Percentiles rank a stretch among this genome's conserved stretches.
Conservation (phyloP, 2,329 filamentous ascomycete species). For the Boeremia lycopersici region DNA sequence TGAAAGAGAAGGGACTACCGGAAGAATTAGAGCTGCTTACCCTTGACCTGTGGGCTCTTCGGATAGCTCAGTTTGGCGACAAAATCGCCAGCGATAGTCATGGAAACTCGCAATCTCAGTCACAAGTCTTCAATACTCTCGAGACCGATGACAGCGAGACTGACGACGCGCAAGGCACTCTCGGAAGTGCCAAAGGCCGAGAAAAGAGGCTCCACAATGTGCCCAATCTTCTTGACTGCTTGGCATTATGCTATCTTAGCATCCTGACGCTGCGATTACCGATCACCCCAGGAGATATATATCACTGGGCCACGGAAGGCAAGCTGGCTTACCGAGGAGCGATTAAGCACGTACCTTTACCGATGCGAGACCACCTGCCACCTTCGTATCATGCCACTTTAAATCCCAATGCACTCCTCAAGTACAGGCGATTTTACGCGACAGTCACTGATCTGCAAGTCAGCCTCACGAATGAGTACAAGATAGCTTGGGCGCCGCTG, state of each 20-base stretch:
- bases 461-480: slow-evolving; percentile 71
- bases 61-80: slow-evolving; percentile 64
- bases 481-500: slow-evolving; percentile 72
- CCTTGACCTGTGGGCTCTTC: slow-evolving; percentile 83
- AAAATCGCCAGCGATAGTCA: slow-evolving; percentile 47
- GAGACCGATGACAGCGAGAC: slow-evolving; percentile 52
- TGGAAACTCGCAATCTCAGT: slow-evolving; percentile 52
- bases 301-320: slow-evolving; percentile 68
- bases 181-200: slow-evolving; percentile 37
- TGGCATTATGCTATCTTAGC: slow-evolving; percentile 81
- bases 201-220: slow-evolving; percentile 57
- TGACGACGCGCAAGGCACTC: slow-evolving; percentile 33
- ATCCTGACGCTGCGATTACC: slow-evolving; percentile 77
- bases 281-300: slow-evolving; percentile 74
- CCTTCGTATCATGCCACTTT: slow-evolving; percentile 65
- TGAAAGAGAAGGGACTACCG: slow-evolving; percentile 69
- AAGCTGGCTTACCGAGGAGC: slow-evolving; percentile 75
- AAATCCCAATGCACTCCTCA: slow-evolving; percentile 57
- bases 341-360: slow-evolving; percentile 61
- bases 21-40: slow-evolving; percentile 78
- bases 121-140: slow-evolving; percentile 64
- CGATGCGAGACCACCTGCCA: slow-evolving; percentile 70
- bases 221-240: slow-evolving; percentile 74
- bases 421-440: slow-evolving; percentile 66
- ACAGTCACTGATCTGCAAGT: slow-evolving; percentile 66